phyloP scores from a whole-genome alignment of 148 eudicot genomes.

The Nyssa sinensis region DNA sequence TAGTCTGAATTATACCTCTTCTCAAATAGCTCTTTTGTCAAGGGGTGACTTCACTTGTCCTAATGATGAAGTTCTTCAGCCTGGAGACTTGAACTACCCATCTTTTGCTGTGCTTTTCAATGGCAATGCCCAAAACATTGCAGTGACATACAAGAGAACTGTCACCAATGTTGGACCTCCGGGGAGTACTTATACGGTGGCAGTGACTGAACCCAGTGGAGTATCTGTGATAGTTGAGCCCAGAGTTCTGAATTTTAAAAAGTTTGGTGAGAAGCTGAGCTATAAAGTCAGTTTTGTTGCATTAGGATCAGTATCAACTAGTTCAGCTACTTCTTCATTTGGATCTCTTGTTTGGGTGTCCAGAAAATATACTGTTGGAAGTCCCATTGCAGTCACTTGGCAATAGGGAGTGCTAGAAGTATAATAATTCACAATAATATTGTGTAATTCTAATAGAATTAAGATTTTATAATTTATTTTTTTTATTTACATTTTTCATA shows the following conservation, averaged over 20 bases:
- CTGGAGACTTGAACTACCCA: conserved; percentile 69
- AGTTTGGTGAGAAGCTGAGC: conserved; percentile 42
- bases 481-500: too few relatives aligned
- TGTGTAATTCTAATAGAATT: too few relatives aligned
- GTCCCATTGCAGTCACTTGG: conserved; percentile 71
- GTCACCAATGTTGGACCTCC: conserved; percentile 59
- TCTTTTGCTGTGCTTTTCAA: conserved; percentile 51
- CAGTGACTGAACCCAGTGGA: conserved; percentile 41
- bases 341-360: conserved; percentile 52
- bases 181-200: conserved; percentile 38
- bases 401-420: too few relatives aligned
- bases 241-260: conserved; percentile 32
- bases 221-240: conserved; percentile 51
- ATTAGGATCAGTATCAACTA: conserved; percentile 15
- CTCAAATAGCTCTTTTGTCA: conserved; percentile 45
- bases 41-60: conserved; percentile 51
- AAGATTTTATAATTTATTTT: too few relatives aligned
- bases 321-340: conserved; percentile 33
- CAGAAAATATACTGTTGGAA: conserved; percentile 41
- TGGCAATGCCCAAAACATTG: conserved; percentile 18
- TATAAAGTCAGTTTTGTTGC: conserved; percentile 50
- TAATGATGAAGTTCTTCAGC: conserved; percentile 19
- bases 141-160: conserved; percentile 42
- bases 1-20: conserved; percentile 47
- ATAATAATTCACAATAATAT: too few relatives aligned